Evolutionary conservation across 768 basidiomycete species (phyloP).

Genomic region (Macrolepiota albuminosa): DNA sequence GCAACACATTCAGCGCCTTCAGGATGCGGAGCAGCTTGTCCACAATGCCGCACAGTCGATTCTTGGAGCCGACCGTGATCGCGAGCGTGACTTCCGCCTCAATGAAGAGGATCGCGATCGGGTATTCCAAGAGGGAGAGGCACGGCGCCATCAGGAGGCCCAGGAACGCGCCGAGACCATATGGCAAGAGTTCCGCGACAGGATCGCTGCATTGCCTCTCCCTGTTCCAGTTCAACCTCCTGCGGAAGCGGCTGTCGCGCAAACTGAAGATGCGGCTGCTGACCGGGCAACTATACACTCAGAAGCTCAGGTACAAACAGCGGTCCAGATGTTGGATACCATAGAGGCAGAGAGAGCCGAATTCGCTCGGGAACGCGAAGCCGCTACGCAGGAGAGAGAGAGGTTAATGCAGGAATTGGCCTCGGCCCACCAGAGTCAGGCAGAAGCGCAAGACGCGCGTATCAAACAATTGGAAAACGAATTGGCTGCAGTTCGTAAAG

Average conservation of each 20-base stretch:
- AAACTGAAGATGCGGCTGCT: conserved; percentile 22
- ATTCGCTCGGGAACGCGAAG: conserved; percentile 48
- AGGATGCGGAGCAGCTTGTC: conserved; percentile 43
- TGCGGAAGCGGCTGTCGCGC: conserved; percentile 12
- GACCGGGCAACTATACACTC: conserved; percentile 32
- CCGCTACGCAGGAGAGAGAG: conserved; percentile 49
- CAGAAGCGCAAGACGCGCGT: conserved; percentile 49
- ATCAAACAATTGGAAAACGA: conserved; percentile 62
- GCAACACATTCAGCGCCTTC: conserved; percentile 51
- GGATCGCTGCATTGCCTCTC: conserved; percentile 30
- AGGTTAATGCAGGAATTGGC: conserved; percentile 43
- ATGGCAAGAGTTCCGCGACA: conserved; percentile 33
- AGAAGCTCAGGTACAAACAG: conserved; percentile 23
- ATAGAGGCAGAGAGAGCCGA: conserved; percentile 59
- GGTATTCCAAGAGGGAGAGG: conserved; percentile 56
- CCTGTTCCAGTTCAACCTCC: conserved; percentile 11
- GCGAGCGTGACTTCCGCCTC: conserved; percentile 59
- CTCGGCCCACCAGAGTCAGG: conserved; percentile 39
- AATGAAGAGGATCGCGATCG: conserved; percentile 64
- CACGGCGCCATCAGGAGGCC: conserved; percentile 52
- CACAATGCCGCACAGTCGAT: conserved; percentile 43
- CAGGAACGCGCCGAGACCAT: conserved; percentile 45
- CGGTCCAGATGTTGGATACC: conserved; percentile 51
- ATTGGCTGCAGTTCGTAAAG: conserved; percentile 47
- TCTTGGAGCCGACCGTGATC: conserved; percentile 55